Evolutionary conservation across 345 rosid genomes (phyloP), one percentile per base, ranked within the genome.

Genomic region (Citrus mangshanensis): DNA sequence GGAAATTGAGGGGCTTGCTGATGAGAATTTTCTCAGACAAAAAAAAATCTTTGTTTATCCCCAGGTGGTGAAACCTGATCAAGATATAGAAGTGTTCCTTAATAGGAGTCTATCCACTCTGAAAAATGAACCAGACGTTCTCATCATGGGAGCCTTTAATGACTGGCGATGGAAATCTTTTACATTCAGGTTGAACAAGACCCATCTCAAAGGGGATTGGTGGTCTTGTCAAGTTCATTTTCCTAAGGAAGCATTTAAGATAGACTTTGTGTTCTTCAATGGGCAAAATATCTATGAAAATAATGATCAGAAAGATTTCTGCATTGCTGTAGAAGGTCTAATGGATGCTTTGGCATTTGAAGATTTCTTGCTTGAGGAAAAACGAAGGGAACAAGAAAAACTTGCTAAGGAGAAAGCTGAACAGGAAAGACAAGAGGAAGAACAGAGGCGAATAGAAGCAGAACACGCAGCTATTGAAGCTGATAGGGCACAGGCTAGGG

Each of bases 151-250:
- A 34, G 95, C 96, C 34, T 95, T 95, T 72, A 95, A 95, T 80
- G 93, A 91, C 25, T 93, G 99, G 99, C 90, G 92, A 82, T 95
- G 93, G 95, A 89, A 89, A 74, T 90, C 93, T 62, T 95, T 95
- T 77, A 89, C 94, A 0, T 66, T 78, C 56, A 91, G 93, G 88
- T 84, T 92, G 82, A 89, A 87, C 77, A 89, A 88, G 86, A 86
- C 91, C 76, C 79, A 85, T 73, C 85, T 92, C 32, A 79, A 78
- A 25, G 92, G 90, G 80, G 98, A 93, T 74, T 95, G 99, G 99
- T 91, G 93, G 97, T 89, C 98, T 73, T 95, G 93, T 77, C 89
- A 77, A 61, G 74, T 92, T 80, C 95, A 90, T 86, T 85, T 91
- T 75, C 97, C 99, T 1, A 88, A 87, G 83, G 95, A 93, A 89